A percentile compares a stretch with the other conserved stretches of the same genome.
Evolutionary conservation across 805 yeast species (phyloP).

Genomic region (Sungouiella blattae): DNA sequence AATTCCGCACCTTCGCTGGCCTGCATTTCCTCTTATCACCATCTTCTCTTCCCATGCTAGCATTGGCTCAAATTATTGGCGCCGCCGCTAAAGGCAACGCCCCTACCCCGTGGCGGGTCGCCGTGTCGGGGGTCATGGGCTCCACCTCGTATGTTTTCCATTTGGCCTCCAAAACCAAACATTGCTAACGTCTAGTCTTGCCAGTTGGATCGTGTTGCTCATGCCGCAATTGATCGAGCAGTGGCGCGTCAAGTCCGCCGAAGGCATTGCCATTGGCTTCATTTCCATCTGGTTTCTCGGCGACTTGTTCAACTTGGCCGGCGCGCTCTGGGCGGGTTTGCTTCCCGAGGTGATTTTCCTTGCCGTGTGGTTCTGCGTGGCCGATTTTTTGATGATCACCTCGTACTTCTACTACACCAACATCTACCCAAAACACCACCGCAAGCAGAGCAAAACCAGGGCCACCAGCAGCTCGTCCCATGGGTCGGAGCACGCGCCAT

Average conservation of each 20-base stretch:
- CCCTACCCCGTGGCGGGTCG: conserved; percentile 25
- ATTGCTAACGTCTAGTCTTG: conserved; percentile 38
- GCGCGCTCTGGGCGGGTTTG: conserved; percentile 66
- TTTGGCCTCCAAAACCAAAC: not conserved
- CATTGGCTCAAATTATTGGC: not conserved
- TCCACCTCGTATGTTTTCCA: conserved; percentile 56
- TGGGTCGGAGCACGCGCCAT: conserved; percentile 28
- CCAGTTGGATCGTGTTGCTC: conserved; percentile 76
- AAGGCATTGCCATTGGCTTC: conserved; percentile 70
- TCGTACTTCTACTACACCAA: conserved; percentile 57
- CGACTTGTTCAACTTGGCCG: conserved; percentile 63
- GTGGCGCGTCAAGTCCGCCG: conserved; percentile 72
- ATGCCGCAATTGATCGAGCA: conserved; percentile 79
- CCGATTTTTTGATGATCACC: conserved; percentile 56
- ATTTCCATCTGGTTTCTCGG: conserved; percentile 69
- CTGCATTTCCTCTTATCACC: conserved; percentile 2
- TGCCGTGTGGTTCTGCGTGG: conserved; percentile 74
- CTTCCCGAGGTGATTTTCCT: conserved; percentile 67
- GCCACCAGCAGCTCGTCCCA: not conserved
- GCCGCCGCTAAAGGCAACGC: not conserved
- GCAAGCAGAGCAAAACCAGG: conserved; percentile 4
- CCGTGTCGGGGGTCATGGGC: conserved; percentile 63
- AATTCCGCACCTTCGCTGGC: not conserved
- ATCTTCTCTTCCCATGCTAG: not conserved
- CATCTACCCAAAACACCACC: conserved; percentile 39